Base-by-base conservation (phyloP, 2,329 filamentous ascomycete species). In the Knufia petricola region DNA sequence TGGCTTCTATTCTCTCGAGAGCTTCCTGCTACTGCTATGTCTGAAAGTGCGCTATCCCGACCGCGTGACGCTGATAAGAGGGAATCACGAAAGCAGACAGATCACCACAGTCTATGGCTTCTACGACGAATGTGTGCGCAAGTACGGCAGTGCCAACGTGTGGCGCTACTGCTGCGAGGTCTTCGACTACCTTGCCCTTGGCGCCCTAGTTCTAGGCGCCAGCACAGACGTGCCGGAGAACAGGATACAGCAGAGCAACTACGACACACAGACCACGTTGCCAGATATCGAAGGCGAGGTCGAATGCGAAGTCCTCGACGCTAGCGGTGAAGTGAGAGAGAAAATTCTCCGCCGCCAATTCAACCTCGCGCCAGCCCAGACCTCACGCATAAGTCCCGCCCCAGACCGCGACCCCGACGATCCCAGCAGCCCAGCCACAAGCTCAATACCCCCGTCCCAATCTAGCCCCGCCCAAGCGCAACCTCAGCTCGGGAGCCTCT, bases 61-160 rank as follows among this genome's bases (percentile, higher is more conserved):
- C 67, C 87, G 92, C 58, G 95, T 96, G 72, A 96, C 92, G 3
- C 77, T 96, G 36, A 95, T 96, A 61, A 79, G 90, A 55, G 90
- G 90, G 55, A 95, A 95, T 65, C 52, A 54, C 28, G 50, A 52
- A 36, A 95, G 89, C 37, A 81, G 90, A 51, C 90, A 96, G 66
- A 96, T 96, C 56, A 96, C 90, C 15, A 94, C 87, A 4, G 90
- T 96, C 12, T 96, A 96, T 65, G 90, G 90, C 53, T 96, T 96
- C 71, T 96, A 96, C 71, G 90, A 96, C 63, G 90, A 96, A 70
- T 96, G 90, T 62, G 75, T 95, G 55, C 78, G 90, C 47, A 96
- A 96, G 69, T 96, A 96, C 62, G 90, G 90, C 52, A 94, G 85
- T 63, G 89, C 90, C 31, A 96, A 95, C 60, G 90, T 96, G 1